phyloP scores from a whole-genome alignment of 2,329 filamentous ascomycete genomes.

The Alternaria sp. region DNA sequence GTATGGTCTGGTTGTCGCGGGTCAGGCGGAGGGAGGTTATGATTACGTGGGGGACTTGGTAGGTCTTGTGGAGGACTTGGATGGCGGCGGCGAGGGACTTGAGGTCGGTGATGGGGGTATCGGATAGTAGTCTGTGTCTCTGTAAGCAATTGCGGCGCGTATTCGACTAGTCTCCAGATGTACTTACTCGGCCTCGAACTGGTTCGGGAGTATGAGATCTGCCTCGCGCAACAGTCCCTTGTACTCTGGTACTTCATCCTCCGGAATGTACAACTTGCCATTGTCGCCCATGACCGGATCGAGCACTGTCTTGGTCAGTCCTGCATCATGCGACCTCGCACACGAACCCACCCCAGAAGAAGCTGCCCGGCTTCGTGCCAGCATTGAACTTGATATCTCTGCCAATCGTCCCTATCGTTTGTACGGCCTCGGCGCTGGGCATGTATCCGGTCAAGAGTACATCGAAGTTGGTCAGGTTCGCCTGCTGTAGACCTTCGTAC shows the following conservation, averaged over 20 bases:
- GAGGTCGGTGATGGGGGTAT: constrained; percentile 81
- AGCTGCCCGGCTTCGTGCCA: constrained; percentile 69
- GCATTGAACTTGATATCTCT: constrained; percentile 76
- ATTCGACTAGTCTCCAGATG: not conserved
- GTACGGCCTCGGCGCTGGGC: constrained; percentile 82
- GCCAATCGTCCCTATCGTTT: constrained; percentile 83
- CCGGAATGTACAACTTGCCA: constrained; percentile 85
- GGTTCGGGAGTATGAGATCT: constrained; percentile 92
- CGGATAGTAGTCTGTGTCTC: constrained; percentile 73
- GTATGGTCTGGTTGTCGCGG: constrained; percentile 55
- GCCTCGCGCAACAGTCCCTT: constrained; percentile 79
- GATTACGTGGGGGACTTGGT: constrained; percentile 83
- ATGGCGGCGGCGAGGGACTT: constrained; percentile 75
- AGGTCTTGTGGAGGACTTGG: constrained; percentile 74
- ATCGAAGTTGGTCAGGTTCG: constrained; percentile 86
- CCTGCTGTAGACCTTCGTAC: constrained; percentile 83
- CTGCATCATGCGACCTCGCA: no score
- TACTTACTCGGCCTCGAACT: constrained; percentile 91
- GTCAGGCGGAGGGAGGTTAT: constrained; percentile 86
- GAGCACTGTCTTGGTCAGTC: constrained; percentile 63
- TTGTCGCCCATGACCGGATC: constrained; percentile 99
- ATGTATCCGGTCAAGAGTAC: constrained; percentile 96
- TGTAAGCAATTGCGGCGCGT: not conserved
- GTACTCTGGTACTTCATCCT: constrained; percentile 91
- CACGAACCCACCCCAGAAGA: constrained; percentile 78